Conservation (phyloP, 306 rosid genomes). For the Mucuna pruriens region DNA sequence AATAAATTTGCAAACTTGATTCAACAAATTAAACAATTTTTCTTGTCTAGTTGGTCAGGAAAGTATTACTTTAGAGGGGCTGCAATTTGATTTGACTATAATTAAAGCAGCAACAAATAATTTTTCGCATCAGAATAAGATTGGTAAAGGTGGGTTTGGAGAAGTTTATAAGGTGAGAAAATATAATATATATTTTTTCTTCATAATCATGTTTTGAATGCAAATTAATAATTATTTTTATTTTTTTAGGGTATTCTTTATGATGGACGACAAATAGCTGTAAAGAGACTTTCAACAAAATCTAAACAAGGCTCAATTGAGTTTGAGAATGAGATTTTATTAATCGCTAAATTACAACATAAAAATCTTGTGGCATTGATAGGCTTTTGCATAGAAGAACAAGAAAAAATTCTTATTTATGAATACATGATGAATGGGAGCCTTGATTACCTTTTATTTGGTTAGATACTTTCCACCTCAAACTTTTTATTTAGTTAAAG, state of each 20-base stretch:
- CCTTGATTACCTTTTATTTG: background rate
- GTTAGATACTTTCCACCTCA: background rate
- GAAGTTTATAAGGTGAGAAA: too few relatives aligned
- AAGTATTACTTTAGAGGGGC: too few relatives aligned
- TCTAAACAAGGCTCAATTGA: background rate
- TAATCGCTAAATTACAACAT: background rate
- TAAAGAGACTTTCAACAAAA: background rate
- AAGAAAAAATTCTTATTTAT: background rate
- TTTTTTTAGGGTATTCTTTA: background rate
- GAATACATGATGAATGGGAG: background rate
- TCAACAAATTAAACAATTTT: too few relatives aligned
- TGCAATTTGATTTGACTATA: too few relatives aligned
- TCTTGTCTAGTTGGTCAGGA: too few relatives aligned
- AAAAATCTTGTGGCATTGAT: background rate
- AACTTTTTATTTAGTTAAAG: background rate
- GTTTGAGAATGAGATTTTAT: background rate
- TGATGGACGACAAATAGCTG: background rate
- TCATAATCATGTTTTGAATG: too few relatives aligned
- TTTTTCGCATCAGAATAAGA: too few relatives aligned
- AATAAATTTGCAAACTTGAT: background rate
- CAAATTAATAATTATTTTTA: background rate
- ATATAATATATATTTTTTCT: too few relatives aligned
- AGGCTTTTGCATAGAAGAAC: background rate
- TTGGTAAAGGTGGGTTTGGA: too few relatives aligned
- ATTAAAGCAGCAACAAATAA: too few relatives aligned